Evolutionary conservation across 2,329 filamentous ascomycete genomes (phyloP), one percentile per base, ranked within the genome.

Genomic region (Rhynchosporium agropyri): DNA sequence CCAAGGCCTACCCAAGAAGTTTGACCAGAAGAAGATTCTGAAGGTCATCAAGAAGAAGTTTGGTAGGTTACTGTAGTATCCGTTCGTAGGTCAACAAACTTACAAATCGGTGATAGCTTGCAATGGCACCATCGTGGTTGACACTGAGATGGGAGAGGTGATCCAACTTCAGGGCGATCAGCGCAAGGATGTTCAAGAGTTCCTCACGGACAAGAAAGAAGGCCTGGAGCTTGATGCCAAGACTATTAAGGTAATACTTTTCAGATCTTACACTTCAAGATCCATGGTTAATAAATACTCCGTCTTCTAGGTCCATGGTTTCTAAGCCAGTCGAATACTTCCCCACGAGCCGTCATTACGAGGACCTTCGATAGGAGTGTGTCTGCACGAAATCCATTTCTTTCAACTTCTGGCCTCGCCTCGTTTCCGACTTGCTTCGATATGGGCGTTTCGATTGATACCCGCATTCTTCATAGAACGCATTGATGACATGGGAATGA

Each of bases 21-120:
- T 97, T 77, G 94, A 97, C 82, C 92, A 95, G 81, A 98, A 97
- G 88, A 97, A 97, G 84, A 97, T 99, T 79, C 89, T 99, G 76
- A 97, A 97, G 85, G 93, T 96, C 81, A 97, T 98, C 85, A 98
- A 98, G 89, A 98, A 98, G 88, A 95, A 97, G 79, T 98, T 98
- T 77, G 90, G 89, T 92, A 84, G 68, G 87, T 76, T 33, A 38
- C 26, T n/a, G 20, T 31, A 26, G 15, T 15, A 26, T 26, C 38
- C n/a, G 9, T 20, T 42, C 10, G 12, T 28, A 5, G 15, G n/a
- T 10, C 15, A 12, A 7, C 15, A 40, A 29, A 38, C 63, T 64
- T n/a, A 64, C 43, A 38, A 20, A 36, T 60, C 58, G 56, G 6
- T 2, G 29, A 55, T 67, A 91, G 94, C 95, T 80, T 98, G 94